Evolutionary conservation across 352 stramenopile species (phyloP).

Genomic region (Pythium oligandrum): DNA sequence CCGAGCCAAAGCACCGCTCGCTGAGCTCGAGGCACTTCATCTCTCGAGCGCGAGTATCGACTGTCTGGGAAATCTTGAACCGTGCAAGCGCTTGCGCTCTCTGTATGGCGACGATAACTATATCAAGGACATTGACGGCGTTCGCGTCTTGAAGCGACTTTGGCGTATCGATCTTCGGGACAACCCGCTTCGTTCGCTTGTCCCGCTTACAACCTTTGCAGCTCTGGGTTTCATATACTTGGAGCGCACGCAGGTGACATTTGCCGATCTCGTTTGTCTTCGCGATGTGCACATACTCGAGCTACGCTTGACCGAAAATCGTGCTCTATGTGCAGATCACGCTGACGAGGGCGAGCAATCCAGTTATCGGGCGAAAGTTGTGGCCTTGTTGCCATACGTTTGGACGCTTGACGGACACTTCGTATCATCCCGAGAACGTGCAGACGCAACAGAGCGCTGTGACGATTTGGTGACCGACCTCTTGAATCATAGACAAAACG

Average conservation of each 20-base stretch:
- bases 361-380: constrained; percentile 36
- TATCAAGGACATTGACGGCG: constrained; percentile 34
- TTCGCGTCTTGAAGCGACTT: constrained; percentile 32
- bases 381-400: constrained; percentile 45
- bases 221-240: constrained; percentile 52
- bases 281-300: constrained; percentile 57
- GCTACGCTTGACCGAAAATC: constrained; percentile 36
- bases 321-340: constrained; percentile 14
- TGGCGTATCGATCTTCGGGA: constrained; percentile 52
- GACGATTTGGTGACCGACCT: constrained; percentile 31
- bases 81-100: constrained; percentile 35
- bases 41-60: constrained; percentile 47
- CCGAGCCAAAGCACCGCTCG: constrained; percentile 44
- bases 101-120: constrained; percentile 52
- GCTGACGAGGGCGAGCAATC: background rate
- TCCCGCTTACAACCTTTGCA: constrained; percentile 35
- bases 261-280: constrained; percentile 49
- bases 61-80: constrained; percentile 41
- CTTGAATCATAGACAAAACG: constrained; percentile 6
- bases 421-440: constrained; percentile 35
- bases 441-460: constrained; percentile 30
- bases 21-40: constrained; percentile 41
- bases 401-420: constrained; percentile 63
- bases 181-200: constrained; percentile 38
- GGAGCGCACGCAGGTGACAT: constrained; percentile 39